Conservation (phyloP, 257 asterid genomes). For the Penstemon newberryi region DNA sequence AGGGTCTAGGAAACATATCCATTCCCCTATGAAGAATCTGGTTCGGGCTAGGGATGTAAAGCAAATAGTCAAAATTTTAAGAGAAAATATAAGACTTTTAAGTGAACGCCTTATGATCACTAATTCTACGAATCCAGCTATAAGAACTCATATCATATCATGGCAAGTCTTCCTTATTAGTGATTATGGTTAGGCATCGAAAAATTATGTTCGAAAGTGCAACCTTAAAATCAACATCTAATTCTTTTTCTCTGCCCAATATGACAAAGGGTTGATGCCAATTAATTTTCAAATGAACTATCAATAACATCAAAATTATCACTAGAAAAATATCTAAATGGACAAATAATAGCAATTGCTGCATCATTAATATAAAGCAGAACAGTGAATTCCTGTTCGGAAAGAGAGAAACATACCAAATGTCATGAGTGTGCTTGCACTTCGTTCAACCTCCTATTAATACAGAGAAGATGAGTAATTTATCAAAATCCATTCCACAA, state of each 20-base stretch:
- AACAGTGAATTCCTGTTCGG: background rate
- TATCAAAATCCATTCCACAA: constrained; percentile 7
- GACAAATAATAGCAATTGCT: background rate
- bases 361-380: background rate
- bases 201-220: background rate
- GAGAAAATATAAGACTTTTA: background rate
- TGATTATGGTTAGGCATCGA: background rate
- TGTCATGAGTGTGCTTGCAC: constrained; percentile 80
- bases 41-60: background rate
- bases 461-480: constrained; percentile 23
- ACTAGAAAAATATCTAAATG: background rate
- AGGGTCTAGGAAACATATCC: background rate
- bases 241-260: background rate
- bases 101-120: too few relatives aligned
- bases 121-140: constrained; percentile 9
- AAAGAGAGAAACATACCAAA: constrained; percentile 53
- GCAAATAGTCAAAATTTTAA: constrained; percentile 8
- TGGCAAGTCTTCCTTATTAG: background rate
- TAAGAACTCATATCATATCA: background rate
- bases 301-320: background rate
- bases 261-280: constrained; percentile 11
- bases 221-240: background rate
- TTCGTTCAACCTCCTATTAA: constrained; percentile 87
- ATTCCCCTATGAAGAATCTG: background rate
- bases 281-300: background rate